Percentiles rank a stretch among this genome's conserved stretches.
These are phyloP conservation scores for Penicillium chermesinum DNA, from an alignment of 495 filamentous ascomycete genomes.

Conservation along the genomic window DNA sequence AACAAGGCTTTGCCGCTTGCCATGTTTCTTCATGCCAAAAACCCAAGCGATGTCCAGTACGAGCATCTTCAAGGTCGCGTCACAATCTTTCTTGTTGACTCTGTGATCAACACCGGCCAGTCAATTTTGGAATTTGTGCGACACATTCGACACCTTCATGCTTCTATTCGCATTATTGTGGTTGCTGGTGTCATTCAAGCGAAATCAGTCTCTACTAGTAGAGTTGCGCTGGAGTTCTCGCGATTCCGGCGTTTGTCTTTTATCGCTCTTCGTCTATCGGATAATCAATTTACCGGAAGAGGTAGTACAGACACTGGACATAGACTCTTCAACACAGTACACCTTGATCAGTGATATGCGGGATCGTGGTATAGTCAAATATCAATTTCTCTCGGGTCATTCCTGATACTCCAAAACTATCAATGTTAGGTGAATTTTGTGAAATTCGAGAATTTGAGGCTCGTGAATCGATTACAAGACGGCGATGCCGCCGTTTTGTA, in stretches of 20 bases:
- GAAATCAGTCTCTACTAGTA: constrained; percentile 25
- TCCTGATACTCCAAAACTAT: too few relatives aligned
- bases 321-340: constrained; percentile 1
- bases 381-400: too few relatives aligned
- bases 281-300: constrained; percentile 50
- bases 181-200: constrained; percentile 54
- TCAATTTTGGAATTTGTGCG: constrained; percentile 49
- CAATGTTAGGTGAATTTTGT: too few relatives aligned
- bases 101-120: constrained; percentile 56
- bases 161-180: constrained; percentile 47
- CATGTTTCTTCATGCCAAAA: constrained; percentile 51
- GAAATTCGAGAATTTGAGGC: too few relatives aligned
- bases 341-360: too few relatives aligned
- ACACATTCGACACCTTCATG: constrained; percentile 42
- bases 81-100: constrained; percentile 56
- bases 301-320: constrained; percentile 52
- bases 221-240: constrained; percentile 23
- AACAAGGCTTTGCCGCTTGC: constrained; percentile 51
- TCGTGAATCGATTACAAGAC: too few relatives aligned
- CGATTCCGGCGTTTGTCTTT: constrained; percentile 29
- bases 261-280: constrained; percentile 50
- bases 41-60: constrained; percentile 39
- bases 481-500: too few relatives aligned
- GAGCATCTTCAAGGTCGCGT: constrained; percentile 36
- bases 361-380: too few relatives aligned